Evolutionary conservation across 148 eudicot species (phyloP).

Genomic region (Salicornia ramosissima): DNA sequence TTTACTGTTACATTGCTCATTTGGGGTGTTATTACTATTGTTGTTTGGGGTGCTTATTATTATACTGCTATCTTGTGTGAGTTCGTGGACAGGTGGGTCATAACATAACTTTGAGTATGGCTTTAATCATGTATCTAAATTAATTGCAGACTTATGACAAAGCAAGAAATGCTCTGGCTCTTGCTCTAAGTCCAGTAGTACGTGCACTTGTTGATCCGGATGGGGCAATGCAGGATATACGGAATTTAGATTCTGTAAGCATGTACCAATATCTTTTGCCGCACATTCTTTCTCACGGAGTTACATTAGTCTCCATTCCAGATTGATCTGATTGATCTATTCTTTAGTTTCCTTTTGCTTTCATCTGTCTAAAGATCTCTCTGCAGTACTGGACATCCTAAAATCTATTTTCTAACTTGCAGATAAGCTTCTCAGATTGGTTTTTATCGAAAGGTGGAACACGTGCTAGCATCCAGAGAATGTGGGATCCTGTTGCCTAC

Average conservation of each 20-base stretch:
- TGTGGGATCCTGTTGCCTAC: conserved; percentile 99
- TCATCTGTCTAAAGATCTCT: not conserved
- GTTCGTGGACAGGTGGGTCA: too few species aligned
- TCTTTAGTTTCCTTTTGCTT: not conserved
- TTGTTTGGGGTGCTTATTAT: too few species aligned
- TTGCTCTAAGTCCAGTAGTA: conserved; percentile 96
- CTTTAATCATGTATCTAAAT: conserved; percentile 20
- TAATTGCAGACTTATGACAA: conserved; percentile 79
- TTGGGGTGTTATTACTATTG: too few species aligned
- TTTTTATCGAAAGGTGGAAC: conserved; percentile 97
- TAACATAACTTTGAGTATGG: too few species aligned
- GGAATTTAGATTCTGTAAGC: conserved; percentile 81
- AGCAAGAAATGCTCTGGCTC: conserved; percentile 98
- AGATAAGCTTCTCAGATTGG: conserved; percentile 99
- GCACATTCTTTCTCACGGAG: conserved; percentile 5
- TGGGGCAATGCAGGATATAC: conserved; percentile 86
- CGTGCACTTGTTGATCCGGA: conserved; percentile 96
- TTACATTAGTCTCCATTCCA: not conserved
- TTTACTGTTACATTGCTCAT: too few species aligned
- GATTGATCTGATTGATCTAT: conserved; percentile 1
- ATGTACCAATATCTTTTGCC: not conserved
- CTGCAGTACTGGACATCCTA: conserved; percentile 7
- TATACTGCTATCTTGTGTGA: too few species aligned
- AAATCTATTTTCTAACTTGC: conserved; percentile 20
- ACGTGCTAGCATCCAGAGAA: conserved; percentile 84